These are phyloP conservation scores for Petrea volubilis DNA, from an alignment of 257 asterid species.

Conservation along the genomic window DNA sequence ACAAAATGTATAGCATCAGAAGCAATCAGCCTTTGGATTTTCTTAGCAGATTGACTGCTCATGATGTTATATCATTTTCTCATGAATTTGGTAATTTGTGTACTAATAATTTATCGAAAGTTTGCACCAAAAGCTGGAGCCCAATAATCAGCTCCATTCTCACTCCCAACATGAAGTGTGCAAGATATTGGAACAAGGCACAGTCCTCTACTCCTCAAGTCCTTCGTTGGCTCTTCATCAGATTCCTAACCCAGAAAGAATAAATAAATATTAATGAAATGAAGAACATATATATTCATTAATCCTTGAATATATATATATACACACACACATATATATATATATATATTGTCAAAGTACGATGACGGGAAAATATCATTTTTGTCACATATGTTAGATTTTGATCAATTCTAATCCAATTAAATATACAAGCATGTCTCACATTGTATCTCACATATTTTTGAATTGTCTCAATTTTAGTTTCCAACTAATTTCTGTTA, in stretches of 20 bases:
- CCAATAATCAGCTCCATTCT: constrained; percentile 83
- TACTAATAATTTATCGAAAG: constrained; percentile 33
- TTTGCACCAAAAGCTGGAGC: constrained; percentile 60
- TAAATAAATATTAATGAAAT: neutral
- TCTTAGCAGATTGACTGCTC: constrained; percentile 68
- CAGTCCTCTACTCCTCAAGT: constrained; percentile 72
- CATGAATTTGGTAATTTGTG: neutral
- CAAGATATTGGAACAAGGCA: constrained; percentile 81
- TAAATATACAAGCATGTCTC: no score
- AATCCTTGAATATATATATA: no score
- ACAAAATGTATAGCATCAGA: constrained; percentile 73
- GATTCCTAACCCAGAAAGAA: constrained; percentile 36
- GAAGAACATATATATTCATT: no score
- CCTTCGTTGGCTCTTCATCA: constrained; percentile 49
- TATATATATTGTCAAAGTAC: no score
- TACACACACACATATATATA: no score
- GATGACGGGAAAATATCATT: no score
- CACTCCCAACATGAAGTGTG: constrained; percentile 76
- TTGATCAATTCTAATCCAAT: no score
- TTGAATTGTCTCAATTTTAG: no score
- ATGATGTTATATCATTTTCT: constrained; percentile 65
- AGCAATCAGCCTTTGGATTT: constrained; percentile 61
- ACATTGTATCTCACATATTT: no score
- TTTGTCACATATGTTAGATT: no score
- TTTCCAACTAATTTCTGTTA: no score